Conservation (phyloP, 805 yeast genomes). For the Starmerella potacharoeniae region DNA sequence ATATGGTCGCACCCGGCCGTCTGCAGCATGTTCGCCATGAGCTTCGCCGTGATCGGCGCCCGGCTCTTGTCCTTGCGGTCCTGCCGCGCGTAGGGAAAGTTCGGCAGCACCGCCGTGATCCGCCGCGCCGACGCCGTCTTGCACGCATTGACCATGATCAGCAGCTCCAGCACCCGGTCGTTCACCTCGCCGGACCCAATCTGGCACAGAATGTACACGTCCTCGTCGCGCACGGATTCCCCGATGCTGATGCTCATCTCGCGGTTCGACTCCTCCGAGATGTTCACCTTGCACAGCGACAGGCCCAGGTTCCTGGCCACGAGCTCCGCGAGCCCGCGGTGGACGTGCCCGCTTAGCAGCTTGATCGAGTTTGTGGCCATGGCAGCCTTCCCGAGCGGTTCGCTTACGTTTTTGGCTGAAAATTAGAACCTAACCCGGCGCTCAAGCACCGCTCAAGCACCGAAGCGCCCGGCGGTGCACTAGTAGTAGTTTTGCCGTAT, state of each 20-base stretch:
- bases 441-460: no score
- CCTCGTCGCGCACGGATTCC: constrained; percentile 88
- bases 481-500: no score
- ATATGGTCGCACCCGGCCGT: constrained; percentile 96
- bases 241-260: constrained; percentile 39
- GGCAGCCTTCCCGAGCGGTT: neutral
- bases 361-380: constrained; percentile 33
- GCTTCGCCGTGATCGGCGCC: constrained; percentile 93
- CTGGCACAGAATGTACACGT: constrained; percentile 41
- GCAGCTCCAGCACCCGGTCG: constrained; percentile 74
- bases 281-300: constrained; percentile 41
- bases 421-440: neutral
- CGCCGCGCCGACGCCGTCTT: constrained; percentile 89
- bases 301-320: constrained; percentile 60
- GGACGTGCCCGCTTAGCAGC: constrained; percentile 45
- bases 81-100: constrained; percentile 95
- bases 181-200: constrained; percentile 81
- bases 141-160: constrained; percentile 88
- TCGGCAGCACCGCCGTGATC: constrained; percentile 90
- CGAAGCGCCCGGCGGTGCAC: no score
- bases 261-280: constrained; percentile 33
- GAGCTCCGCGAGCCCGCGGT: constrained; percentile 66
- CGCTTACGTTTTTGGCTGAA: neutral
- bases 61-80: constrained; percentile 93
- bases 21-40: constrained; percentile 83